phyloP scores from a whole-genome alignment of 129 eudicot species.

The Artemisia argyi region DNA sequence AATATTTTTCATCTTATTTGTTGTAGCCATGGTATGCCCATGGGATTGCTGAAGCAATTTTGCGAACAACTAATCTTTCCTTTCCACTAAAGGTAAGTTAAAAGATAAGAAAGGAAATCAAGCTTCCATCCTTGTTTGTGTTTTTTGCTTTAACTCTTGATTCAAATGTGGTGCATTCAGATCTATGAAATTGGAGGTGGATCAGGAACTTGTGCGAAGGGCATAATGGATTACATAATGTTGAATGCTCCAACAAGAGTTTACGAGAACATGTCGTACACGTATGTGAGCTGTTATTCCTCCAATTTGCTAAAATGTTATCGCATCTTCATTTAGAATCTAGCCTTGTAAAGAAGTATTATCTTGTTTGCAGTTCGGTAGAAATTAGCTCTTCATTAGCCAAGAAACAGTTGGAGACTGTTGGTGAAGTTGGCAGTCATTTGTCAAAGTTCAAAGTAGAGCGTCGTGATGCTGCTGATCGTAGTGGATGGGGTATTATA shows the following conservation, averaged over 20 bases:
- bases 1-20: conserved; percentile 1
- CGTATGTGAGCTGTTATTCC: conserved; percentile 49
- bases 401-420: conserved; percentile 80
- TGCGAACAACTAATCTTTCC: conserved; percentile 92
- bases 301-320: conserved; percentile 13
- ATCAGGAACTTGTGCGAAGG: conserved; percentile 99
- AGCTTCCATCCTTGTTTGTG: conserved; percentile 18
- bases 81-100: conserved; percentile 84
- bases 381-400: conserved; percentile 95
- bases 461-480: conserved; percentile 95
- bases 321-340: not conserved
- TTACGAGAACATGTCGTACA: conserved; percentile 79
- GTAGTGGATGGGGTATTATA: conserved; percentile 82
- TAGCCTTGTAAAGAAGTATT: conserved; percentile 10
- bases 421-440: conserved; percentile 89
- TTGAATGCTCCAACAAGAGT: conserved; percentile 95
- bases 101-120: not conserved
- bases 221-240: conserved; percentile 96
- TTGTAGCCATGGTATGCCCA: conserved; percentile 99
- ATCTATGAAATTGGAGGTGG: conserved; percentile 99
- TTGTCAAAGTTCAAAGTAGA: conserved; percentile 72
- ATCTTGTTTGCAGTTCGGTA: conserved; percentile 68
- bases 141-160: conserved; percentile 20
- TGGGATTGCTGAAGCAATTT: conserved; percentile 93
- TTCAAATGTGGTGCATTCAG: conserved; percentile 44